phyloP scores from a whole-genome alignment of 78 protist genomes.

The Monocercomonoides exilis region DNA sequence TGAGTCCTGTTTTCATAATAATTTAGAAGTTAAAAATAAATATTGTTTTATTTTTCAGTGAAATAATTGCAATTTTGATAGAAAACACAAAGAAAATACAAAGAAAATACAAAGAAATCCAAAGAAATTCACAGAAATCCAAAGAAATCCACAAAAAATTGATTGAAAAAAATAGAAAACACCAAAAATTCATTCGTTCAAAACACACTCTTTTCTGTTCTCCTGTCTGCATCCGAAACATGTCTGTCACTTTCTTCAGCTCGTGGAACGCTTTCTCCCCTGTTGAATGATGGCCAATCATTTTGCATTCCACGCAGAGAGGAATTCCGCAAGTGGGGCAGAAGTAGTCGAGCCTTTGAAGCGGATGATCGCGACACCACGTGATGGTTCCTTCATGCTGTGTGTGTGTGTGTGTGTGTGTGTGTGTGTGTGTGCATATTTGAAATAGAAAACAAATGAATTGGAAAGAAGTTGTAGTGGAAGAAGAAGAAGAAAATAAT shows the following conservation, averaged over 20 bases:
- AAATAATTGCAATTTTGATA: not conserved
- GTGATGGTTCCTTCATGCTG: not conserved
- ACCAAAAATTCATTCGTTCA: not conserved
- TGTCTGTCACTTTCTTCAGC: constrained; percentile 24
- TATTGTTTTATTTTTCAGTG: not conserved
- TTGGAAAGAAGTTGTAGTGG: not conserved
- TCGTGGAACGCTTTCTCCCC: constrained; percentile 33
- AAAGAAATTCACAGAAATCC: not conserved
- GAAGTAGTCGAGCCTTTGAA: constrained; percentile 18
- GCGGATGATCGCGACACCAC: constrained; percentile 33
- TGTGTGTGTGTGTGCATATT: no score
- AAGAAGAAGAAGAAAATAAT: not conserved
- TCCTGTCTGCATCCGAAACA: not conserved
- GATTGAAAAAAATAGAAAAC: constrained; percentile 15
- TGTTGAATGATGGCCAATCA: constrained; percentile 39
- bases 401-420: no score
- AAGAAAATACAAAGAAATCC: not conserved
- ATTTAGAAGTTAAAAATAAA: no score
- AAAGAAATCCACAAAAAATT: constrained; percentile 14
- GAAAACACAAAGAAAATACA: not conserved
- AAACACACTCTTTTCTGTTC: not conserved
- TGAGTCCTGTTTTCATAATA: no score
- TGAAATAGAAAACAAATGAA: not conserved
- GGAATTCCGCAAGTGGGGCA: constrained; percentile 26
- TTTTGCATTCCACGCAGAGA: constrained; percentile 49